Percentiles rank a stretch among this genome's conserved stretches.
Conservation (phyloP, 331 rosid species). For the Acacia concinna region DNA sequence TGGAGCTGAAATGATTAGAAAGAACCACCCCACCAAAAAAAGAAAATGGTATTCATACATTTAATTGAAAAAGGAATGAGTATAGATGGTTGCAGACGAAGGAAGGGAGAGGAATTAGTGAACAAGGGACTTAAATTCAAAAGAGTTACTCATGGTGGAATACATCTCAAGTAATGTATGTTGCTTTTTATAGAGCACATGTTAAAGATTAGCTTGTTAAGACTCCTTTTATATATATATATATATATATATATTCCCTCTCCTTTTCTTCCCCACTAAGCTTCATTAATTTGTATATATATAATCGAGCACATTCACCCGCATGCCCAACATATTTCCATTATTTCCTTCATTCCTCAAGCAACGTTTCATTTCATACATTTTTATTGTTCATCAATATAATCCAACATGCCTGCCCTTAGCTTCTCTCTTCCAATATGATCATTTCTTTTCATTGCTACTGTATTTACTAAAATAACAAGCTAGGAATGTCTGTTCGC, state of each 20-base stretch:
- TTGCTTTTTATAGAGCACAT: neutral
- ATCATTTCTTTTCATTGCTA: neutral
- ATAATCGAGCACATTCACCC: conserved; percentile 13
- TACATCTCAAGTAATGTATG: conserved; percentile 10
- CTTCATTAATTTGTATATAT: conserved; percentile 29
- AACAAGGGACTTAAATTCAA: neutral
- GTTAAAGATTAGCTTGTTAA: conserved; percentile 29
- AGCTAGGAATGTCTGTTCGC: too few species aligned
- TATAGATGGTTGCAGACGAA: neutral
- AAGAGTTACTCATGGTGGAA: conserved; percentile 10
- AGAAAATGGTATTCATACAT: neutral
- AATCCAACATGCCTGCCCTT: neutral
- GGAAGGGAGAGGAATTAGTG: neutral
- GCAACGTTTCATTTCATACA: conserved; percentile 3
- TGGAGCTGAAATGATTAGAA: conserved; percentile 35
- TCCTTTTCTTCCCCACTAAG: conserved; percentile 46
- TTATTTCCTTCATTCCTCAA: neutral
- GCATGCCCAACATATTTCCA: neutral
- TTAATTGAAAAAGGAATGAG: neutral
- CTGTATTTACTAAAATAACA: neutral
- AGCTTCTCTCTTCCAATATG: neutral
- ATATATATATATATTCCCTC: too few species aligned
- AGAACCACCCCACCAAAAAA: conserved; percentile 17
- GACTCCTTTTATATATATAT: too few species aligned
- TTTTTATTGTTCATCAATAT: neutral